These are phyloP conservation scores for Amoebophrya sp. DNA, from an alignment of 169 alveolate genomes.

Conservation along the genomic window DNA sequence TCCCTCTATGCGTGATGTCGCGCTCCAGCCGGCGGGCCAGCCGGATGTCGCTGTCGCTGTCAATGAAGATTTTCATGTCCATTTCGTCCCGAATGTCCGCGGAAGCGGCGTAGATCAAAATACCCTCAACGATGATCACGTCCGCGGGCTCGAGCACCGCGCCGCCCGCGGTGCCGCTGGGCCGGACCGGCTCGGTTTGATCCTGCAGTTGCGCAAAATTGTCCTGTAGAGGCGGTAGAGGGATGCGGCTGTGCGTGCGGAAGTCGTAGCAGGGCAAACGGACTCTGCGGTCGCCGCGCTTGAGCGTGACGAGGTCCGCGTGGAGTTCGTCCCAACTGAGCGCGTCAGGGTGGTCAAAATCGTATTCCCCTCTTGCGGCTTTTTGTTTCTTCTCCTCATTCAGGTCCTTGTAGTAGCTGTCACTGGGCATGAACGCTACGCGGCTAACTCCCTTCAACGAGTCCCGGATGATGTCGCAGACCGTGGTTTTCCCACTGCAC, in stretches of 20 bases:
- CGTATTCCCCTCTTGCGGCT: conserved; percentile 47
- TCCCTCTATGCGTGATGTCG: conserved; percentile 33
- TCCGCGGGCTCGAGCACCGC: conserved; percentile 52
- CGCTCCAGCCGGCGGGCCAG: conserved; percentile 58
- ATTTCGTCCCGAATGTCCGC: conserved; percentile 52
- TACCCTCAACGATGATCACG: conserved; percentile 70
- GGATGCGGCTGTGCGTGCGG: conserved; percentile 49
- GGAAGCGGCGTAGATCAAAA: conserved; percentile 53
- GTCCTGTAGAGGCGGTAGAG: neutral
- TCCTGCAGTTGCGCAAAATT: neutral
- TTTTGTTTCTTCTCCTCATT: conserved; percentile 57
- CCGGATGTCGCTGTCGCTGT: conserved; percentile 66
- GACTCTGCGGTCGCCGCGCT: conserved; percentile 48
- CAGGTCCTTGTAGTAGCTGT: conserved; percentile 59
- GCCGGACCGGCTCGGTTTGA: no score
- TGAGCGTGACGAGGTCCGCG: conserved; percentile 41
- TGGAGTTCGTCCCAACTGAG: conserved; percentile 60
- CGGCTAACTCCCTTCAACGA: conserved; percentile 40
- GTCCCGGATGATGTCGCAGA: conserved; percentile 51
- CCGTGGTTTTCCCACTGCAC: conserved; percentile 68
- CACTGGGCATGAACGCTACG: conserved; percentile 55
- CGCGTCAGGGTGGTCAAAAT: conserved; percentile 74
- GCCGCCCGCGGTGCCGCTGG: neutral
- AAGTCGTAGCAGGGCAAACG: conserved; percentile 63
- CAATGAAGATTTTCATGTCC: conserved; percentile 68